These are phyloP conservation scores for Nitzschia putrida DNA, from an alignment of 108 stramenopile genomes.

Conservation along the genomic window DNA sequence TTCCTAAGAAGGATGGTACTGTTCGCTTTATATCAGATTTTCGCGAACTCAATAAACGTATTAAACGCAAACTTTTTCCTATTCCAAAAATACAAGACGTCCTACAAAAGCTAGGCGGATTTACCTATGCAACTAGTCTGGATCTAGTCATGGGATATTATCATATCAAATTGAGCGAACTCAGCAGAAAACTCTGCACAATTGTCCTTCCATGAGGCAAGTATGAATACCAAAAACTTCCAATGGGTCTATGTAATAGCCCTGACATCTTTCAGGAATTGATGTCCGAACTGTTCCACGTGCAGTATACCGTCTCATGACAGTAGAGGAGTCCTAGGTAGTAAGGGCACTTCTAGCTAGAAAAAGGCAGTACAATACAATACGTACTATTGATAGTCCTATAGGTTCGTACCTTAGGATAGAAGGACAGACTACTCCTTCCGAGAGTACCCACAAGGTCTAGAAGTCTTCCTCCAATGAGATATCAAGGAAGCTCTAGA, in stretches of 20 bases:
- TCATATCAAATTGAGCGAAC: constrained; percentile 24
- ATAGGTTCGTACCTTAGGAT: too few species aligned
- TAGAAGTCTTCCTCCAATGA: too few species aligned
- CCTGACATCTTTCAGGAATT: constrained; percentile 48
- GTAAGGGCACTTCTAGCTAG: too few species aligned
- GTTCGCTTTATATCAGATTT: constrained; percentile 42
- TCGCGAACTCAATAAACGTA: constrained; percentile 40
- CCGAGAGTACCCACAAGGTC: too few species aligned
- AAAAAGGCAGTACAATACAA: too few species aligned
- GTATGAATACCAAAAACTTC: constrained; percentile 37
- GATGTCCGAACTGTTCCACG: constrained; percentile 42
- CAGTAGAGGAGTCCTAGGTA: too few species aligned
- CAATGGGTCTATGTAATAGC: constrained; percentile 41
- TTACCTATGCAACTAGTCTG: constrained; percentile 43
- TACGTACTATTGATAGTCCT: too few species aligned
- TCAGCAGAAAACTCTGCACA: constrained; percentile 27
- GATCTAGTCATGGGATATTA: constrained; percentile 61
- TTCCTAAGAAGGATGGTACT: constrained; percentile 10
- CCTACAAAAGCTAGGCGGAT: constrained; percentile 37
- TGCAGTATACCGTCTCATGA: too few species aligned
- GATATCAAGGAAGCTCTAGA: too few species aligned
- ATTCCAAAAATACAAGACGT: constrained; percentile 46
- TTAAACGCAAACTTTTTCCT: constrained; percentile 45
- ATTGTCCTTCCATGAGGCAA: constrained; percentile 50
- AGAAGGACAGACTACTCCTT: too few species aligned